A percentile compares a stretch with the other conserved stretches of the same genome.
Conservation (phyloP, 768 basidiomycete genomes). For the Tylopilus balloui region DNA sequence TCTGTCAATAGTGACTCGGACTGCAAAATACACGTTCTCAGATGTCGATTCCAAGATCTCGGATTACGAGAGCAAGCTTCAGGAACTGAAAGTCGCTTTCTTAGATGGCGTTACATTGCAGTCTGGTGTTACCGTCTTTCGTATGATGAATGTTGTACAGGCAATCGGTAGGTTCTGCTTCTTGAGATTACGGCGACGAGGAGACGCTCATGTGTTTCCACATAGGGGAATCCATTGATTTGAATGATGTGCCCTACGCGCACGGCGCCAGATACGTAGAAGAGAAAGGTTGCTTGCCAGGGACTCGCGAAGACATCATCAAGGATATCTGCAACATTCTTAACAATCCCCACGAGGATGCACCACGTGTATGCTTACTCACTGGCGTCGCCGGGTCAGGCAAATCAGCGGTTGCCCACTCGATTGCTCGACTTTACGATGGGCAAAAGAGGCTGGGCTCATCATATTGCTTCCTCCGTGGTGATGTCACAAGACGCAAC, state of each 20-base stretch:
- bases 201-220: background rate
- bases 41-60: slow-evolving; percentile 18
- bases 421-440: slow-evolving; percentile 27
- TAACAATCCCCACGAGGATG: slow-evolving; percentile 6
- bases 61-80: slow-evolving; percentile 17
- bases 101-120: slow-evolving; percentile 14
- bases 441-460: slow-evolving; percentile 29
- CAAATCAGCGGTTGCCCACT: slow-evolving; percentile 31
- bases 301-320: slow-evolving; percentile 18
- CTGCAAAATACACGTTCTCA: slow-evolving; percentile 14
- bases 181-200: background rate
- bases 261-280: slow-evolving; percentile 20
- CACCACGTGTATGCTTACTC: slow-evolving; percentile 26
- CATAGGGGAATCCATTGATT: slow-evolving; percentile 15
- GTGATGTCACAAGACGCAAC: slow-evolving; percentile 15
- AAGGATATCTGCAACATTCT: slow-evolving; percentile 17
- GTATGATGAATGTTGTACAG: slow-evolving; percentile 17
- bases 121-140: slow-evolving; percentile 17
- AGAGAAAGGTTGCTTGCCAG: slow-evolving; percentile 19
- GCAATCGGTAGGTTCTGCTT: slow-evolving; percentile 1
- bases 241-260: slow-evolving; percentile 21
- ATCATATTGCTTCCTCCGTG: slow-evolving; percentile 27
- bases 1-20: slow-evolving; percentile 10
- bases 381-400: slow-evolving; percentile 28
- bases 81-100: slow-evolving; percentile 16